Base-by-base conservation (phyloP, 73 alveolate genomes). In the Strombidium stylifer region DNA sequence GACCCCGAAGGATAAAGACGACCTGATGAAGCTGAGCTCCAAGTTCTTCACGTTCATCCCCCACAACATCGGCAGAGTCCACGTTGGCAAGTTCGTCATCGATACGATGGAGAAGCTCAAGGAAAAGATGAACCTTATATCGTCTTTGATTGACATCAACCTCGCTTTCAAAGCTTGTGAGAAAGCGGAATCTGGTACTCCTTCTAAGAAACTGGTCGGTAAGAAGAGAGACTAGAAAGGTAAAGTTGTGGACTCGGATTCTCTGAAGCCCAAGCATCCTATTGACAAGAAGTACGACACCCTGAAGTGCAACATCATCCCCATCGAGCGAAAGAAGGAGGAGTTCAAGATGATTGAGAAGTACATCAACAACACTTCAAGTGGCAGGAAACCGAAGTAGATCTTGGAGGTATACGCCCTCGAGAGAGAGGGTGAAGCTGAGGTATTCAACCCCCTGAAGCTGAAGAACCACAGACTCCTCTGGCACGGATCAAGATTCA, bases 401-500 rank as follows among this genome's bases (percentile, higher is more conserved):
- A n/a, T 89, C 16, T 21, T 64, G n/a, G 93, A 88, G 27, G 58
- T 83, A n/a, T 91, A 71, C 62, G 80, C 73, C 48, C 73, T 91
- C 5, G 78, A 62, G 24, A 82, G 92, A 46, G 89, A 84, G 0
- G 90, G 88, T 11, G 96, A 91, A 55, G 86, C 69, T 51, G 69
- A 64, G 21, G 34, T 84, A 34, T 87, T 62, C 70, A 82, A 73
- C 39, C 72, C 72, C 14, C 69, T 71, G 30, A 75, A 76, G 21
- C 36, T 84, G 7, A 81, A 73, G 0, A 87, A 75, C 52, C 26
- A 84, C 57, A 48, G 85, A 83, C 93, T 93, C 19, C 82, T 96
- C 37, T 96, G 99, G 99, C 97, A 93, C 60, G 99, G 99, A 1
- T 73, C 93, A 0, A 71, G 96, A 27, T 60, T 94, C 55, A 81